Evolutionary conservation across 805 yeast species (phyloP).

Genomic region (Huiozyma naganishii): DNA sequence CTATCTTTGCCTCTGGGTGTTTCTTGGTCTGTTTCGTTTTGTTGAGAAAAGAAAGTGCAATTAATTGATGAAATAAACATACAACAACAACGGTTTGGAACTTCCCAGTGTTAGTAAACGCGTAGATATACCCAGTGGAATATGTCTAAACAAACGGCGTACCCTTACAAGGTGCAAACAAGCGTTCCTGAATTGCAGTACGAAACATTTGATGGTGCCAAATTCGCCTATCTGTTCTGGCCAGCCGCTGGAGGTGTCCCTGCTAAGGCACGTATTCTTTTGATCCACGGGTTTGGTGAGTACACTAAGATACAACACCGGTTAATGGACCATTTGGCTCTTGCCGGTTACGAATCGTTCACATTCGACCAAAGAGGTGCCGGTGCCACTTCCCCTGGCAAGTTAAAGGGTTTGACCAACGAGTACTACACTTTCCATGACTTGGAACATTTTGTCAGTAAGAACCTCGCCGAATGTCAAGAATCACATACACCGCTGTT

Average conservation of each 20-base stretch:
- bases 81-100: background rate
- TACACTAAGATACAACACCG: slow-evolving; percentile 38
- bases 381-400: slow-evolving; percentile 51
- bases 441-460: slow-evolving; percentile 39
- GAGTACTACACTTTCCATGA: slow-evolving; percentile 49
- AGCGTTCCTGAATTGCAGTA: slow-evolving; percentile 14
- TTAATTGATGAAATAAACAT: background rate
- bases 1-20: no score
- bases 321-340: slow-evolving; percentile 41
- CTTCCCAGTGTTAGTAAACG: no score
- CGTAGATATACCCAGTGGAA: background rate
- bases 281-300: slow-evolving; percentile 69
- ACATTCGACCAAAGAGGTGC: slow-evolving; percentile 71
- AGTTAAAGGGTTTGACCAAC: slow-evolving; percentile 43
- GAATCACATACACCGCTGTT: slow-evolving; percentile 27
- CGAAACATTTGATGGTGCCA: slow-evolving; percentile 20
- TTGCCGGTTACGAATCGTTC: slow-evolving; percentile 51
- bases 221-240: slow-evolving; percentile 23
- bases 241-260: slow-evolving; percentile 6
- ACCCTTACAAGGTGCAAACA: slow-evolving; percentile 18
- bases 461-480: slow-evolving; percentile 15
- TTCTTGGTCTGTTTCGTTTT: background rate
- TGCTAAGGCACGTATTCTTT: slow-evolving; percentile 42
- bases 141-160: slow-evolving; percentile 2
- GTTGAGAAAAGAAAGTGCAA: slow-evolving; percentile 4